Evolutionary conservation across 1,284 basidiomycete genomes (phyloP).

Genomic region (Laetiporus sulphureus): DNA sequence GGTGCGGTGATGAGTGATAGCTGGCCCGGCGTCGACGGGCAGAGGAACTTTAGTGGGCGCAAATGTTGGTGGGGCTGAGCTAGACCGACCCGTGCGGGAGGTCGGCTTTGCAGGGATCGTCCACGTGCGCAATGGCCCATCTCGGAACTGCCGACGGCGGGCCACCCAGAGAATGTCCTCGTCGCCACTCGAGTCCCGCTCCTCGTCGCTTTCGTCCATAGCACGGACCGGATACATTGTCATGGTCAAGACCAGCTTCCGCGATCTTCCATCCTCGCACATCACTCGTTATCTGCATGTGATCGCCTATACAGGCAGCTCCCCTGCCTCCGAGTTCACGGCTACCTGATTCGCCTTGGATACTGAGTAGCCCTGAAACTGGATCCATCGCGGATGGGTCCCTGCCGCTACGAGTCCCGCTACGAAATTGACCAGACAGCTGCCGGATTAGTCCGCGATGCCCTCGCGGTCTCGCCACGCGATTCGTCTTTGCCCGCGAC

Average conservation of each 20-base stretch:
- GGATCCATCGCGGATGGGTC: too few species aligned
- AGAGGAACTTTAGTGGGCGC: slow-evolving; percentile 16
- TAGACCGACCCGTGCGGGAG: slow-evolving; percentile 22
- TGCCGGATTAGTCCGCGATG: too few species aligned
- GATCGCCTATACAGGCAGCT: too few species aligned
- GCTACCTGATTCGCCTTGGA: too few species aligned
- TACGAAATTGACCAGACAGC: too few species aligned
- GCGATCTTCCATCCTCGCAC: background rate
- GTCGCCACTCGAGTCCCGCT: slow-evolving; percentile 21
- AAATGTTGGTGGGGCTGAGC: slow-evolving; percentile 26
- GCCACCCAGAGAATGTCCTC: slow-evolving; percentile 25
- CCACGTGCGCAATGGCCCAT: slow-evolving; percentile 19
- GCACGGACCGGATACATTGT: slow-evolving; percentile 2
- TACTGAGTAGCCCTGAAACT: too few species aligned
- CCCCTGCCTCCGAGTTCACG: too few species aligned
- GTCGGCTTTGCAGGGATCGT: slow-evolving; percentile 17
- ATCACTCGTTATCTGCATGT: slow-evolving; percentile 9
- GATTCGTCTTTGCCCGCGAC: too few species aligned
- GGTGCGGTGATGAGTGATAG: slow-evolving; percentile 15
- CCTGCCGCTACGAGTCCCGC: too few species aligned
- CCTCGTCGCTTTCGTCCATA: slow-evolving; percentile 13
- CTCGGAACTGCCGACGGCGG: slow-evolving; percentile 19
- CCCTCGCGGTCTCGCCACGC: too few species aligned
- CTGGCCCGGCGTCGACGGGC: slow-evolving; percentile 11
- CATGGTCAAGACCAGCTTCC: slow-evolving; percentile 3